phyloP scores from a whole-genome alignment of 2,329 filamentous ascomycete genomes.

The Chlorencoelia australis region DNA sequence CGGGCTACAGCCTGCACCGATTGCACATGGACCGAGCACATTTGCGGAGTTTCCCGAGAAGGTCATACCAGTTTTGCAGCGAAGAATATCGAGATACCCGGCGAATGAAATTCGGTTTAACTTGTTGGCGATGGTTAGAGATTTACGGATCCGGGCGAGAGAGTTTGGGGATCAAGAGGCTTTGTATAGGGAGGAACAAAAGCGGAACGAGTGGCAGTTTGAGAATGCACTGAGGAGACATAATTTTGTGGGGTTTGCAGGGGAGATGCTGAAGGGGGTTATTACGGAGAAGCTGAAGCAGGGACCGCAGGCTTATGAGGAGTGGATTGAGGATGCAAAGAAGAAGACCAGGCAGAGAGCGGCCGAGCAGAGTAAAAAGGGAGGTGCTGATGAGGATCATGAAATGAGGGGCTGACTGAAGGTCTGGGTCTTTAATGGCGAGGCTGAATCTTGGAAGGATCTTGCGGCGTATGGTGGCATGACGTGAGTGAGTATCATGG shows the following conservation, averaged over 20 bases:
- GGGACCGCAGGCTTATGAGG: slow-evolving; percentile 54
- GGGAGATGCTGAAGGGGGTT: slow-evolving; percentile 80
- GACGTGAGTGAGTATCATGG: too few species aligned
- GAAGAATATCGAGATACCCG: slow-evolving; percentile 77
- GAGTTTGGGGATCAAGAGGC: slow-evolving; percentile 77
- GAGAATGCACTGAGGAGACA: slow-evolving; percentile 87
- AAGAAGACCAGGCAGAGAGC: slow-evolving; percentile 38
- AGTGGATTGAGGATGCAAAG: slow-evolving; percentile 63
- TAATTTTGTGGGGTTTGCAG: slow-evolving; percentile 94
- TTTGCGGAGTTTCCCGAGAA: slow-evolving; percentile 63
- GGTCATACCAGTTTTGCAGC: slow-evolving; percentile 79
- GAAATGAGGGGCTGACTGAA: slow-evolving; percentile 24
- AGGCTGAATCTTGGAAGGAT: too few species aligned
- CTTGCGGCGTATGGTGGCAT: too few species aligned
- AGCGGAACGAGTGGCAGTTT: slow-evolving; percentile 81
- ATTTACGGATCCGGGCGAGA: slow-evolving; percentile 64
- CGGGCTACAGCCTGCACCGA: slow-evolving; percentile 85
- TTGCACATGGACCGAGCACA: slow-evolving; percentile 70
- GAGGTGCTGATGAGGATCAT: slow-evolving; percentile 18
- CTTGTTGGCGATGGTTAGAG: slow-evolving; percentile 81
- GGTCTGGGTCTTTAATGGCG: slow-evolving; percentile 52
- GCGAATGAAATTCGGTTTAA: slow-evolving; percentile 89
- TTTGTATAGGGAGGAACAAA: slow-evolving; percentile 69
- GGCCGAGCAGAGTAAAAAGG: slow-evolving; percentile 22
- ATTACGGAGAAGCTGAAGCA: slow-evolving; percentile 62